Evolutionary conservation across 768 basidiomycete species (phyloP), one percentile per base, ranked within the genome.

Genomic region (Trametes sanguinea): DNA sequence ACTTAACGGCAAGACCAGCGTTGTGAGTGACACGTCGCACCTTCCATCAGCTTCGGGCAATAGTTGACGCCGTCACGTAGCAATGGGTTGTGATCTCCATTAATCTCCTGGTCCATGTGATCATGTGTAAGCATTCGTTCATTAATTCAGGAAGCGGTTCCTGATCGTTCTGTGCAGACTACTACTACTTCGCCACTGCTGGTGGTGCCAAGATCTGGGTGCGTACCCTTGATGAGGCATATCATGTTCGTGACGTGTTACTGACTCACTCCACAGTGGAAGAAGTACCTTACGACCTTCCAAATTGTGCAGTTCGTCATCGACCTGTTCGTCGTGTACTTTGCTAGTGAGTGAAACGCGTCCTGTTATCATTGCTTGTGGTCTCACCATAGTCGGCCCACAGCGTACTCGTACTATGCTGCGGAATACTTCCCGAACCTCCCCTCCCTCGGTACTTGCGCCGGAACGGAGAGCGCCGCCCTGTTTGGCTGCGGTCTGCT

Each of bases 161-260:
- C 48, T 51, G 42, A 29, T 37, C 11, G 35, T 43, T 40, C 50
- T 37, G 17, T 54, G 6, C 70, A 95, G 95, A 99, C 80, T 99
- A 98, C 76, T 99, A 99, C 79, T 99, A 99, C 79, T 98, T 90
- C 77, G 95, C 95, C 29, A 98, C 97, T 53, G 95, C 97, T 53
- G 94, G 96, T 71, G 97, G 97, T 64, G 90, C 90, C 72, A 92
- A 83, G 78, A 94, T 98, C 77, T 98, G 97, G 95, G 94, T 95
- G 76, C 55, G 82, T 73, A 2, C 11, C 35, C 35, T 11, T 37
- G 11, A 37, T 37, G 35, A 17, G 5, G 10, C 27, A 44, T 2
- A 2, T 6, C 10, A 4, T n/a, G 30, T 8, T 4, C 14, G 2
- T 14, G 14, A 22, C 27, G 17, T 11, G 33, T n/a, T 6, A 35